These are phyloP conservation scores for Crithidia sp. DNA, from an alignment of 208 protist genomes.

Conservation along the genomic window DNA sequence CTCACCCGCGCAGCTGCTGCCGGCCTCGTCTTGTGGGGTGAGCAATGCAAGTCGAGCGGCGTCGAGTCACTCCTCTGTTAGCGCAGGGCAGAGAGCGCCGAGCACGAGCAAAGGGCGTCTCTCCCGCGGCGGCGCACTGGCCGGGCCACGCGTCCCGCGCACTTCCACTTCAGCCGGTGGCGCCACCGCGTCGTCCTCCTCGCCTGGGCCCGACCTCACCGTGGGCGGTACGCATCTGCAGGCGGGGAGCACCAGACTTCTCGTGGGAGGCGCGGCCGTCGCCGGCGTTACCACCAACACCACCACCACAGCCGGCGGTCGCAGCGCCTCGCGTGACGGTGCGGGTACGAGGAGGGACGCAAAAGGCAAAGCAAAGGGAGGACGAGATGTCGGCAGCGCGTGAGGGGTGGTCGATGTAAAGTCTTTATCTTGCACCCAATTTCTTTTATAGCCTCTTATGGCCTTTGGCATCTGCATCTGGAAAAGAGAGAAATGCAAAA, in stretches of 20 bases:
- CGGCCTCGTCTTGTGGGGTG: background rate
- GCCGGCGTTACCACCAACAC: no score
- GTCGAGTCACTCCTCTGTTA: slow-evolving; percentile 10
- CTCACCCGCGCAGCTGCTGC: slow-evolving; percentile 19
- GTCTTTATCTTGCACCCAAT: slow-evolving; percentile 14
- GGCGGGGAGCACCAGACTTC: background rate
- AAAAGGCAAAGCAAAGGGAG: background rate
- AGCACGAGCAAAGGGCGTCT: slow-evolving; percentile 22
- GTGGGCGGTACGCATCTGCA: slow-evolving; percentile 29
- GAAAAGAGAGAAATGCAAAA: background rate
- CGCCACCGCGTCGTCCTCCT: background rate
- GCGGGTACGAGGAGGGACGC: background rate
- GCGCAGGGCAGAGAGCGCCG: slow-evolving; percentile 4
- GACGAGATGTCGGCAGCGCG: background rate
- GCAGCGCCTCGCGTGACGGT: slow-evolving; percentile 21
- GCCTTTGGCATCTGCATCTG: no score
- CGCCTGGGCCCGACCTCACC: slow-evolving; percentile 2
- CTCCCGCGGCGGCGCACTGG: slow-evolving; percentile 16
- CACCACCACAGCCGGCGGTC: slow-evolving; percentile 2
- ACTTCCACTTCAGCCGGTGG: background rate
- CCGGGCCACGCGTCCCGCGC: background rate
- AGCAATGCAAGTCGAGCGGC: background rate
- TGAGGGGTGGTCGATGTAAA: slow-evolving; percentile 6
- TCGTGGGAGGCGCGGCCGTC: slow-evolving; percentile 6
- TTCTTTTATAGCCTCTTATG: no score